A percentile compares a stretch with the other conserved stretches of the same genome.
These are phyloP conservation scores for Austroboletus eburneus DNA, from an alignment of 768 basidiomycete genomes.

Conservation along the genomic window DNA sequence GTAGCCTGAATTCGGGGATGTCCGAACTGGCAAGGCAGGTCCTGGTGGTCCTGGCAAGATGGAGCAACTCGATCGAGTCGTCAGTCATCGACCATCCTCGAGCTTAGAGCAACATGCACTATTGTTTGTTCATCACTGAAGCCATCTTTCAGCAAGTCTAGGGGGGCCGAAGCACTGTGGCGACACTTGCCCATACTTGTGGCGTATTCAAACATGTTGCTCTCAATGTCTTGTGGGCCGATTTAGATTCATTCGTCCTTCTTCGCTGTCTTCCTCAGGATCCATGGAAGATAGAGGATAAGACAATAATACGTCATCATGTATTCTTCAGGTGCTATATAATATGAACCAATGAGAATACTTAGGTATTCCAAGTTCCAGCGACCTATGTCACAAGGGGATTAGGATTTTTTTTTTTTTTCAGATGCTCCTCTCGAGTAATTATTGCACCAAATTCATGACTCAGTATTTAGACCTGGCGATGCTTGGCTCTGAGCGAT, in stretches of 20 bases:
- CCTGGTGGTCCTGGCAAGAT: no score
- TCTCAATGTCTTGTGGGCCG: constrained; percentile 24
- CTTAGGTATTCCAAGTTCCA: no score
- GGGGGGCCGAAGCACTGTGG: constrained; percentile 10
- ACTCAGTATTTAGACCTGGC: neutral
- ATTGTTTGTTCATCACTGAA: constrained; percentile 23
- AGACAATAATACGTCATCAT: constrained; percentile 10
- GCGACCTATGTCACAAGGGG: constrained; percentile 23
- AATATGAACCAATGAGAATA: constrained; percentile 10
- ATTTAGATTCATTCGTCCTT: constrained; percentile 18
- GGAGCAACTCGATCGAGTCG: no score
- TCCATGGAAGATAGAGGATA: constrained; percentile 20
- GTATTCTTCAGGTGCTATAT: neutral
- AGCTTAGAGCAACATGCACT: constrained; percentile 21
- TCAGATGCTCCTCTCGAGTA: constrained; percentile 23
- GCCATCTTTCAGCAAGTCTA: constrained; percentile 21
- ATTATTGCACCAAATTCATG: no score
- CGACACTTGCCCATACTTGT: constrained; percentile 25
- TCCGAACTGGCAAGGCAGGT: no score
- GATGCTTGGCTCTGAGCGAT: constrained; percentile 9
- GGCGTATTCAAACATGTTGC: constrained; percentile 17
- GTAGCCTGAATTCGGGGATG: no score
- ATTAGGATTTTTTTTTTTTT: constrained; percentile 27
- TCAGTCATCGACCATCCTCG: no score
- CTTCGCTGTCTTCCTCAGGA: constrained; percentile 26